Evolutionary conservation across 1,284 basidiomycete species (phyloP).

Genomic region (Lentinus polychrous): DNA sequence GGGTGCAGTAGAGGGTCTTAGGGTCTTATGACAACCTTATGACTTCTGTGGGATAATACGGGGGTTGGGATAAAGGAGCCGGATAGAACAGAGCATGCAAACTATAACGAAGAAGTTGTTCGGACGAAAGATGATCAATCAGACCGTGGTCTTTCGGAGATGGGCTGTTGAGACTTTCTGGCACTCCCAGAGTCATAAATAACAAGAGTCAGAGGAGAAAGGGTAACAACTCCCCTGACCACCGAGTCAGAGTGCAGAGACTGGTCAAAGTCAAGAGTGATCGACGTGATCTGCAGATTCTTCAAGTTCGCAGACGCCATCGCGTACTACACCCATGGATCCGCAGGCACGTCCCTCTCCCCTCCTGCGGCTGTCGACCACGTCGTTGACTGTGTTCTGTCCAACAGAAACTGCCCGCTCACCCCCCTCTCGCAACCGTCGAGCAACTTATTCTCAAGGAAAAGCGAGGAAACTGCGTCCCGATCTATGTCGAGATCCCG

Average conservation of each 20-base stretch:
- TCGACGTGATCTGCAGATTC: slow-evolving; percentile 6
- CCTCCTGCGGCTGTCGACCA: neutral
- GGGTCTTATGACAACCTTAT: neutral
- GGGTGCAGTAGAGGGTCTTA: slow-evolving; percentile 2
- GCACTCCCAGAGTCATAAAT: too few species aligned
- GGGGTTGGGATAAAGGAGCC: too few species aligned
- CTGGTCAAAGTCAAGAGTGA: neutral
- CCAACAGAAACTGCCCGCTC: slow-evolving; percentile 55
- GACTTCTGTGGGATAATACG: too few species aligned
- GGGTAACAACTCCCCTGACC: too few species aligned
- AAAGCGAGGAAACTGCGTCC: slow-evolving; percentile 85
- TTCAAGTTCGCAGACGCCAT: neutral
- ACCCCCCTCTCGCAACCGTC: slow-evolving; percentile 61
- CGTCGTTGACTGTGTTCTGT: neutral
- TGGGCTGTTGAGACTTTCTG: too few species aligned
- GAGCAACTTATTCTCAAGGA: slow-evolving; percentile 71
- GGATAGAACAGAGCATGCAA: too few species aligned
- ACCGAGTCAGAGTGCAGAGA: too few species aligned
- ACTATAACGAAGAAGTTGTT: too few species aligned
- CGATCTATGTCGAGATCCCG: slow-evolving; percentile 88
- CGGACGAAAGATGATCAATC: too few species aligned
- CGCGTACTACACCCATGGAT: slow-evolving; percentile 39
- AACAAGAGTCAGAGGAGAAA: too few species aligned
- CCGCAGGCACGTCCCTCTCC: slow-evolving; percentile 38
- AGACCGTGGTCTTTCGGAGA: too few species aligned